A percentile compares a stretch with the other conserved stretches of the same genome.
Evolutionary conservation across 176 grass and related monocot genomes (phyloP).

Genomic region (Phoenix roebelenii): DNA sequence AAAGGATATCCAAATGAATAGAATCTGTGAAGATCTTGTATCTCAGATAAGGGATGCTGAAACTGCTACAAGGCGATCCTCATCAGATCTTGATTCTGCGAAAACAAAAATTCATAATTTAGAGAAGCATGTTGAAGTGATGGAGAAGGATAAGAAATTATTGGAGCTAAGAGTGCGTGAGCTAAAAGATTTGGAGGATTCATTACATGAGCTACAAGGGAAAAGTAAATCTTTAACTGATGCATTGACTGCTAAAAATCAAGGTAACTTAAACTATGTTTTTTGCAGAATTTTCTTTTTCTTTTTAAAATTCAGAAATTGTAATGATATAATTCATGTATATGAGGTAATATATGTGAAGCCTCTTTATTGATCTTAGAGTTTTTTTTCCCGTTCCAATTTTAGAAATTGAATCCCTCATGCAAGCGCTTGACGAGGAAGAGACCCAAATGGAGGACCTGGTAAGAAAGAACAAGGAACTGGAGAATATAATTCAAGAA

Average conservation of each 20-base stretch:
- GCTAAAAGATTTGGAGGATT: slow-evolving; percentile 49
- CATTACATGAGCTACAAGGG: slow-evolving; percentile 41
- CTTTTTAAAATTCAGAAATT: background rate
- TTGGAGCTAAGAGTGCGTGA: slow-evolving; percentile 46
- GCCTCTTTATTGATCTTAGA: no score
- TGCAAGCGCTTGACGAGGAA: slow-evolving; percentile 98
- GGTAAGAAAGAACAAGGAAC: slow-evolving; percentile 53
- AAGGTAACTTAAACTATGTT: slow-evolving; percentile 39
- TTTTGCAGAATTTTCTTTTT: background rate
- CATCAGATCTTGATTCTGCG: slow-evolving; percentile 40
- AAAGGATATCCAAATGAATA: slow-evolving; percentile 71
- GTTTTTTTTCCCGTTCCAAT: slow-evolving; percentile 11
- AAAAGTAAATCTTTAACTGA: slow-evolving; percentile 62
- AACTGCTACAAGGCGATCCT: slow-evolving; percentile 34
- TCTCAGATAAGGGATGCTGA: slow-evolving; percentile 74
- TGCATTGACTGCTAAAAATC: slow-evolving; percentile 71
- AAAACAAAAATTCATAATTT: slow-evolving; percentile 48
- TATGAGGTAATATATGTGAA: no score
- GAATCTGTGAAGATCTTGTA: slow-evolving; percentile 65
- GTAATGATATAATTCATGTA: background rate
- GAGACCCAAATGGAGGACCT: slow-evolving; percentile 73
- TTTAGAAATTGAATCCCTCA: slow-evolving; percentile 84
- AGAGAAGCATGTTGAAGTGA: slow-evolving; percentile 54
- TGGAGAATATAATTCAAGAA: slow-evolving; percentile 61
- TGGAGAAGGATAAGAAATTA: slow-evolving; percentile 52